Percentiles rank a stretch among this genome's conserved stretches.
These are phyloP conservation scores for Delonix regia DNA, from an alignment of 306 rosid genomes.

Conservation along the genomic window DNA sequence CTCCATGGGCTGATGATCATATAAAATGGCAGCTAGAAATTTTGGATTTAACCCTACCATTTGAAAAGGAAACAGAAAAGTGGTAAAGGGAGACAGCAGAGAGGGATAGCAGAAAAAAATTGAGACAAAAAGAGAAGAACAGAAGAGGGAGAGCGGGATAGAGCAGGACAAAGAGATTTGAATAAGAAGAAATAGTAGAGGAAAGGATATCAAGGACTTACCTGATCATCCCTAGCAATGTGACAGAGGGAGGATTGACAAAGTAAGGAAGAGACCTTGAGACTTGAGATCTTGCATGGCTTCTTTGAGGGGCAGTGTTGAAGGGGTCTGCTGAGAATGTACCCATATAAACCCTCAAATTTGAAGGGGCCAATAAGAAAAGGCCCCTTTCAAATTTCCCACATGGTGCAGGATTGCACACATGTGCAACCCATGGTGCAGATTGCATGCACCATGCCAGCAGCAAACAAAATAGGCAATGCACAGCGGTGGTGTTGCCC, in stretches of 20 bases:
- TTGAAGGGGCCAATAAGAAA: neutral
- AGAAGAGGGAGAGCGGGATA: neutral
- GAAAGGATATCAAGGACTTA: neutral
- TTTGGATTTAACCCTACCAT: neutral
- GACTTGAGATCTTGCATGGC: neutral
- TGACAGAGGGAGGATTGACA: neutral
- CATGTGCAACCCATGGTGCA: neutral
- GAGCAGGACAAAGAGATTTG: neutral
- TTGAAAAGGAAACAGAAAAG: neutral
- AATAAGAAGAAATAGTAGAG: neutral
- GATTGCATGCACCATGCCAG: neutral
- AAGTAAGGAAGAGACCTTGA: neutral
- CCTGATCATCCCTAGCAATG: neutral
- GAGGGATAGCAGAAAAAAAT: neutral
- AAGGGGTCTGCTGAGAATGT: neutral
- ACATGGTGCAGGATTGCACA: neutral
- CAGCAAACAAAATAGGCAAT: neutral
- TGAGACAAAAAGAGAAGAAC: neutral
- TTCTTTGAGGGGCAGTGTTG: constrained; percentile 2
- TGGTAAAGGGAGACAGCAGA: neutral
- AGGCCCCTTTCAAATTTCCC: neutral
- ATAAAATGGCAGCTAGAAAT: neutral
- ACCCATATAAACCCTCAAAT: neutral
- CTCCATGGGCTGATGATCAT: neutral
- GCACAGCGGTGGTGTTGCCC: neutral